Evolutionary conservation across 257 asterid species (phyloP).

Genomic region (Solanum piurae): DNA sequence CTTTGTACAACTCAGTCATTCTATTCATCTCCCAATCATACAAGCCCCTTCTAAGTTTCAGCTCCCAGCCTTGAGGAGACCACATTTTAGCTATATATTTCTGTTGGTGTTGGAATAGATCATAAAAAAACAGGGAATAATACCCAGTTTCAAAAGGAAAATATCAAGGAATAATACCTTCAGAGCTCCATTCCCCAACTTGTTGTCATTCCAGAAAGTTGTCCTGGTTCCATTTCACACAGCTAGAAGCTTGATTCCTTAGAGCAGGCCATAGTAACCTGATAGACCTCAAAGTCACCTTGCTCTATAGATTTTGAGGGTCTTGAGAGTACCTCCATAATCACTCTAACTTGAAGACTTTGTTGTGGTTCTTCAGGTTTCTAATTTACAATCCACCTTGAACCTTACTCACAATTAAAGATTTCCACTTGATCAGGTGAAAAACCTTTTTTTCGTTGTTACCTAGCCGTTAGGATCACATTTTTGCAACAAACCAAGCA

Average conservation of each 20-base stretch:
- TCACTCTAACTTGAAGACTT: background rate
- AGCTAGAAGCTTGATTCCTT: background rate
- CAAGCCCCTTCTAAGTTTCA: background rate
- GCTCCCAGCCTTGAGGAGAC: background rate
- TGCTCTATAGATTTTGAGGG: background rate
- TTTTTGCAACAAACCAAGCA: background rate
- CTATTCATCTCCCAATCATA: background rate
- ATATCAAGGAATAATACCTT: background rate
- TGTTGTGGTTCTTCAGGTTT: background rate
- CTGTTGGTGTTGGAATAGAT: background rate
- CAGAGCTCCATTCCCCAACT: background rate
- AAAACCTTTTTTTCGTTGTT: background rate
- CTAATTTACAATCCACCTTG: background rate
- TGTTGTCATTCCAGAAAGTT: background rate
- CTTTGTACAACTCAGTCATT: background rate
- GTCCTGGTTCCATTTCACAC: background rate
- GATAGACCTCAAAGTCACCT: background rate
- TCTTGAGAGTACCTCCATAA: background rate
- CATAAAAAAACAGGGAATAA: too few species aligned
- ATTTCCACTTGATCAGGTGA: background rate
- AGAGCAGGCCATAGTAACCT: background rate
- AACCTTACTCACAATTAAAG: background rate
- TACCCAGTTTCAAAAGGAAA: too few species aligned
- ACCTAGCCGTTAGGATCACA: background rate
- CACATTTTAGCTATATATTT: background rate